phyloP scores from a whole-genome alignment of 345 rosid genomes.

The Melaleuca alternifolia region DNA sequence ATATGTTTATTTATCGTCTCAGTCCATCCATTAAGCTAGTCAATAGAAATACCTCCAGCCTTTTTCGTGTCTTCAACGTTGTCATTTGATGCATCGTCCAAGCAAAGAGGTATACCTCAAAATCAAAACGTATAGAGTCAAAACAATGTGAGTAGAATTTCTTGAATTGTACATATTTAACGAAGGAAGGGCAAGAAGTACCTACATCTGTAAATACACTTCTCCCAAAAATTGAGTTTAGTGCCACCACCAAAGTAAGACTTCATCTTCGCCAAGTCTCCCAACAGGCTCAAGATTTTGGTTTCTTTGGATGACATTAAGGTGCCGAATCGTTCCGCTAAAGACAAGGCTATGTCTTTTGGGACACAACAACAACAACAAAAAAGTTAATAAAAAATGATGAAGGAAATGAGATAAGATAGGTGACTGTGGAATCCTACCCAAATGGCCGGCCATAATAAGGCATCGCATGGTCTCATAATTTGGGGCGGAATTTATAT shows the following conservation, averaged over 20 bases:
- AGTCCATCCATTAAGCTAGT: not conserved
- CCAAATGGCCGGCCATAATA: no score
- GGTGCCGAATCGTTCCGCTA: no score
- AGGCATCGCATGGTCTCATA: no score
- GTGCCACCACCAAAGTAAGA: not conserved
- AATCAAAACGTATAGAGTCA: not conserved
- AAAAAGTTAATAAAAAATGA: no score
- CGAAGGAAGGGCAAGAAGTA: not conserved
- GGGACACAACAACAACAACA: not conserved
- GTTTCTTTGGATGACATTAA: no score
- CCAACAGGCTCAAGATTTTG: not conserved
- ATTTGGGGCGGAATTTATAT: no score
- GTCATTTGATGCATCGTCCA: fast-evolving
- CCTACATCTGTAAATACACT: not conserved
- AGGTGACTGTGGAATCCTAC: no score
- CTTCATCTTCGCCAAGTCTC: fast-evolving
- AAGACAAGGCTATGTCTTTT: not conserved
- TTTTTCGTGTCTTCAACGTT: not conserved
- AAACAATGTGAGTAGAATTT: not conserved
- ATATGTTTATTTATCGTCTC: not conserved
- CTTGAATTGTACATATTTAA: not conserved
- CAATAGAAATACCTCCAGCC: not conserved
- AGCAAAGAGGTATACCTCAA: not conserved
- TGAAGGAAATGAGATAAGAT: no score
- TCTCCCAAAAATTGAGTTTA: not conserved